Percentiles rank a stretch among this genome's conserved stretches.
phyloP scores from a whole-genome alignment of 495 filamentous ascomycete genomes.

The Saxophila tyrrhenica region DNA sequence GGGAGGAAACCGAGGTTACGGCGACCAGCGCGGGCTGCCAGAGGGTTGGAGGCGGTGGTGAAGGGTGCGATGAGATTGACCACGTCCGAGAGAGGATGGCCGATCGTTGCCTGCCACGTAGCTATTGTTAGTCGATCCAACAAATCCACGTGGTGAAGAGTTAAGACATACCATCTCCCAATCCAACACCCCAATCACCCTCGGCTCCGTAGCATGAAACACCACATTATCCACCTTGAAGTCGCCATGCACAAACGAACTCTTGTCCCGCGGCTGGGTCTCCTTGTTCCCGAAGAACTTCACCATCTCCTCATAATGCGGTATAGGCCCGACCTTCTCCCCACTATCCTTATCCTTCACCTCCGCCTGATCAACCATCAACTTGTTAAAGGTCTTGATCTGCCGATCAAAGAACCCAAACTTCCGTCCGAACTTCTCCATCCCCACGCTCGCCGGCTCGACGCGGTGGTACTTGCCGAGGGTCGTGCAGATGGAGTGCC shows the following conservation, averaged over 20 bases:
- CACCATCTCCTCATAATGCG: conserved; percentile 70
- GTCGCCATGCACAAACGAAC: conserved; percentile 80
- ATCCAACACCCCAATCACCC: conserved; percentile 88
- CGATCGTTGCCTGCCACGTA: conserved; percentile 97
- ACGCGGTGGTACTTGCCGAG: conserved; percentile 80
- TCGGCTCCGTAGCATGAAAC: conserved; percentile 77
- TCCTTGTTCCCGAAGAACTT: conserved; percentile 58
- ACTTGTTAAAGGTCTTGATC: conserved; percentile 64
- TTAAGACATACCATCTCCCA: conserved; percentile 30
- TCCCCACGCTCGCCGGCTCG: conserved; percentile 48
- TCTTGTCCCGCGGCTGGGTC: conserved; percentile 65
- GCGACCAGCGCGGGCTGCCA: conserved; percentile 22
- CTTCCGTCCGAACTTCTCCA: conserved; percentile 61
- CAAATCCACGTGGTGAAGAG: background rate
- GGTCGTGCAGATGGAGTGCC: conserved; percentile 71
- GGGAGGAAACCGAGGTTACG: conserved; percentile 39
- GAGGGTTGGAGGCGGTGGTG: conserved; percentile 19
- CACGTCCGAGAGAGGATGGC: conserved; percentile 83
- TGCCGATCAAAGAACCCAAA: conserved; percentile 80
- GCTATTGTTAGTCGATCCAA: conserved; percentile 31
- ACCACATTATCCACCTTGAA: conserved; percentile 98
- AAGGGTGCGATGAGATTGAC: conserved; percentile 69
- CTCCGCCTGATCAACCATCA: conserved; percentile 66
- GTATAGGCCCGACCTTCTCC: conserved; percentile 66
- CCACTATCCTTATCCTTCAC: conserved; percentile 65